phyloP scores from a whole-genome alignment of 768 basidiomycete genomes.

The Tephrocybe sp. region DNA sequence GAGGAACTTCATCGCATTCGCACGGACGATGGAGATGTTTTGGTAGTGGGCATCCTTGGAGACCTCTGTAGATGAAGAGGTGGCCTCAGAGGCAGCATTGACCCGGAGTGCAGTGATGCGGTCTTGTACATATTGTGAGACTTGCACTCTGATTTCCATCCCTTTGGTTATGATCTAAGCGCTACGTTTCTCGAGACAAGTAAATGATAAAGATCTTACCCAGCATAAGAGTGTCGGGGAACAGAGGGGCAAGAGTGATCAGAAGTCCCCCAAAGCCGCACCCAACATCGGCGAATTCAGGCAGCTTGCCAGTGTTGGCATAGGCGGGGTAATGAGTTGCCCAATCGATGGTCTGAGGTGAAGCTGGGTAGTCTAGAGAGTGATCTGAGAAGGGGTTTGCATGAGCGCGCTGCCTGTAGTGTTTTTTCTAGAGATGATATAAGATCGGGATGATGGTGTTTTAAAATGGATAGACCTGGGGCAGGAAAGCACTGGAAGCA shows the following conservation, averaged over 20 bases:
- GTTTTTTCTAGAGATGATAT: conserved; percentile 60
- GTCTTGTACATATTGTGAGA: conserved; percentile 94
- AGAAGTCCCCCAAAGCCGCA: conserved; percentile 97
- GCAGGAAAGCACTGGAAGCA: conserved; percentile 32
- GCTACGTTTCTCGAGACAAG: conserved; percentile 4
- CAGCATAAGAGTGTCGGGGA: conserved; percentile 90
- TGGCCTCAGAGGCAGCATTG: conserved; percentile 45
- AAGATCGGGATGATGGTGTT: neutral
- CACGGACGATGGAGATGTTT: conserved; percentile 92
- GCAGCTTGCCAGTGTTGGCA: conserved; percentile 54
- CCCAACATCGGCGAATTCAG: conserved; percentile 96
- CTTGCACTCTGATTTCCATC: conserved; percentile 96
- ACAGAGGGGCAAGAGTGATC: conserved; percentile 84
- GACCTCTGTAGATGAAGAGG: conserved; percentile 10
- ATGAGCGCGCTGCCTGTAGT: conserved; percentile 82
- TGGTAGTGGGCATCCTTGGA: conserved; percentile 52
- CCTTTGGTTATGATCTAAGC: conserved; percentile 46
- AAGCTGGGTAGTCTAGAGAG: conserved; percentile 80
- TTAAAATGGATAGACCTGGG: conserved; percentile 40
- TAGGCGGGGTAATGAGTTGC: conserved; percentile 77
- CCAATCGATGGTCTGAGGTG: conserved; percentile 83
- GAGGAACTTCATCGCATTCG: conserved; percentile 98
- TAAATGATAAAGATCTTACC: conserved; percentile 51
- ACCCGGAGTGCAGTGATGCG: conserved; percentile 92
- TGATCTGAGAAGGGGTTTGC: conserved; percentile 90